A percentile compares a stretch with the other conserved stretches of the same genome.
phyloP scores from a whole-genome alignment of 208 protist species.

The Crithidia acanthocephali region DNA sequence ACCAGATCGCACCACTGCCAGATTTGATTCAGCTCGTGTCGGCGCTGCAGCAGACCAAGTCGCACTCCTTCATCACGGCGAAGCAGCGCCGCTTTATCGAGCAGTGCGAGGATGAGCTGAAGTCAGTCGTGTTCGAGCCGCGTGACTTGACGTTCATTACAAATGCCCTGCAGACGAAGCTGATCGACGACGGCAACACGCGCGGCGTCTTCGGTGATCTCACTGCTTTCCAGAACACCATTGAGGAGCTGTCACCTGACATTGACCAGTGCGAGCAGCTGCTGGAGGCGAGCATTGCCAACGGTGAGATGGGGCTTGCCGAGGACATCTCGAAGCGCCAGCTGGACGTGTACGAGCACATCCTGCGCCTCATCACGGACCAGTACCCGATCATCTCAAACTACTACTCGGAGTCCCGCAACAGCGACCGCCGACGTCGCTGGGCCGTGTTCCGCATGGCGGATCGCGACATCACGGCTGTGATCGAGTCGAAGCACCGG shows the following conservation, averaged over 20 bases:
- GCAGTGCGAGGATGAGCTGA: slow-evolving; percentile 75
- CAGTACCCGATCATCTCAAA: slow-evolving; percentile 91
- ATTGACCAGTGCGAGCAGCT: slow-evolving; percentile 90
- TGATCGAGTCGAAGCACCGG: slow-evolving; percentile 85
- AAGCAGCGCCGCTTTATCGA: slow-evolving; percentile 88
- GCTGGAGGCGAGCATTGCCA: slow-evolving; percentile 84
- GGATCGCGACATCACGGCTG: slow-evolving; percentile 86
- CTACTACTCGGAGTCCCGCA: slow-evolving; percentile 77
- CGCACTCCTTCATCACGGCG: slow-evolving; percentile 77
- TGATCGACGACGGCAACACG: slow-evolving; percentile 79
- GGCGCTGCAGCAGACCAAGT: slow-evolving; percentile 77
- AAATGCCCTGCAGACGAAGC: slow-evolving; percentile 86
- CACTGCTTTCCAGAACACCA: slow-evolving; percentile 80
- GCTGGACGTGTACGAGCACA: slow-evolving; percentile 88
- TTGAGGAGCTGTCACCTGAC: slow-evolving; percentile 87
- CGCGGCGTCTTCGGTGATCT: slow-evolving; percentile 81
- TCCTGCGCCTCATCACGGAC: slow-evolving; percentile 82
- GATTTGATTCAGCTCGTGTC: slow-evolving; percentile 84
- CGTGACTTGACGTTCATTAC: slow-evolving; percentile 84
- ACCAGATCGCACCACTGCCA: slow-evolving; percentile 56
- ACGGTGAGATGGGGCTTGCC: slow-evolving; percentile 91
- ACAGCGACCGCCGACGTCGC: slow-evolving; percentile 79
- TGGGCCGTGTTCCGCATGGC: slow-evolving; percentile 94
- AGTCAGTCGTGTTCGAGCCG: slow-evolving; percentile 76
- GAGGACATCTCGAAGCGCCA: slow-evolving; percentile 87